Evolutionary conservation across 106 monocot species (phyloP).

Genomic region (Dendrobium catenatum): DNA sequence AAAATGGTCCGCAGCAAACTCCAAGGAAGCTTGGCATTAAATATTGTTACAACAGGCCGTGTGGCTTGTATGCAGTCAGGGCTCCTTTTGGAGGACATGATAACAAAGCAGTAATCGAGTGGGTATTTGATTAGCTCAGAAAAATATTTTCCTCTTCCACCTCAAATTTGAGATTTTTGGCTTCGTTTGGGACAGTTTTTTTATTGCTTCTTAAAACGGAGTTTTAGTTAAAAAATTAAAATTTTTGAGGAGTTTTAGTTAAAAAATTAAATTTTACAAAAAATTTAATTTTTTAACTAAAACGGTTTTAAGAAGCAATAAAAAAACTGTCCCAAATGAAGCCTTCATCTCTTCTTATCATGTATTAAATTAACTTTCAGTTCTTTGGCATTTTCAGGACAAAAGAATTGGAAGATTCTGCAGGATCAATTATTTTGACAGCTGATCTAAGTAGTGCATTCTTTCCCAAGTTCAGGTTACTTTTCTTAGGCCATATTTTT

Average conservation of each 20-base stretch:
- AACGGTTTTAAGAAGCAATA: too few relatives aligned
- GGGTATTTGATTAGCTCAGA: slow-evolving; percentile 12
- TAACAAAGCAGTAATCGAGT: slow-evolving; percentile 22
- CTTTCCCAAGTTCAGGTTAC: slow-evolving; percentile 84
- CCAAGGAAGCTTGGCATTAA: slow-evolving; percentile 91
- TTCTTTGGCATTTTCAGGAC: slow-evolving; percentile 25
- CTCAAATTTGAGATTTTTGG: not conserved
- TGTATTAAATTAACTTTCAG: slow-evolving; percentile 7
- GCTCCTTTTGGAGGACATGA: slow-evolving; percentile 34
- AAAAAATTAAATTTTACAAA: too few relatives aligned
- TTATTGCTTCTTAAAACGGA: too few relatives aligned
- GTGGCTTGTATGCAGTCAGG: slow-evolving; percentile 62
- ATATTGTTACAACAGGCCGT: slow-evolving; percentile 92
- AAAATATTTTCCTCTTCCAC: not conserved
- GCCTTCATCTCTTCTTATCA: not conserved
- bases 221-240: too few relatives aligned
- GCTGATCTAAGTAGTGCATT: slow-evolving; percentile 66
- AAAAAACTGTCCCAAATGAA: too few relatives aligned
- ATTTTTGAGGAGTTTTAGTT: too few relatives aligned
- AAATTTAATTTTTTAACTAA: too few relatives aligned
- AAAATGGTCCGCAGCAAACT: slow-evolving; percentile 41
- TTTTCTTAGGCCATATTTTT: not conserved
- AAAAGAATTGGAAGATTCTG: slow-evolving; percentile 18
- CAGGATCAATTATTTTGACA: slow-evolving; percentile 46
- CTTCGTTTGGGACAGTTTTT: too few relatives aligned